Percentiles rank a stretch among this genome's conserved stretches.
These are phyloP conservation scores for Phytophthora nicotianae DNA, from an alignment of 352 stramenopile species.

Conservation along the genomic window DNA sequence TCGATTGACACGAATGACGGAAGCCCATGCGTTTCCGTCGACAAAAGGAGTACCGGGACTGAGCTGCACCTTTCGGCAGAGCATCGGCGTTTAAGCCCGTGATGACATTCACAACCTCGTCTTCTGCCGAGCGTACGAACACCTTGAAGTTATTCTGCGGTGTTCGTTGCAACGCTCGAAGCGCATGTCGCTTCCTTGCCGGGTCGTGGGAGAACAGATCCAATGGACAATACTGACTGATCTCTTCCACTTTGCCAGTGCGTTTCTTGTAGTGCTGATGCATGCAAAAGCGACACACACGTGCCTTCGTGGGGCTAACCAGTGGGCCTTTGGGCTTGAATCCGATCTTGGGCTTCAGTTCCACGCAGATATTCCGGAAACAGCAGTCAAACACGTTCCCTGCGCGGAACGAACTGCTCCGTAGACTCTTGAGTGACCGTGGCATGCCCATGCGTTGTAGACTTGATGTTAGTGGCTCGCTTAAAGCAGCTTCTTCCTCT, in stretches of 20 bases:
- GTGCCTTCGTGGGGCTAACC: conserved; percentile 61
- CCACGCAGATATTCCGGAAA: conserved; percentile 86
- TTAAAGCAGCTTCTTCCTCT: conserved; percentile 21
- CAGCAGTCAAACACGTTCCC: conserved; percentile 85
- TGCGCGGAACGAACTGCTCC: conserved; percentile 45
- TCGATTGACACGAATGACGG: conserved; percentile 75
- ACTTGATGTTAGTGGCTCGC: conserved; percentile 16
- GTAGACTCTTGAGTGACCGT: conserved; percentile 22
- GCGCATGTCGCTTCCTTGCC: conserved; percentile 55
- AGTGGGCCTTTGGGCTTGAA: conserved; percentile 71
- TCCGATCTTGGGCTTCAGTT: conserved; percentile 89
- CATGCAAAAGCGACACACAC: conserved; percentile 88
- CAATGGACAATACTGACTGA: conserved; percentile 85
- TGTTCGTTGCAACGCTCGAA: conserved; percentile 73
- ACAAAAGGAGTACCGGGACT: conserved; percentile 73
- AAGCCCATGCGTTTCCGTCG: conserved; percentile 78
- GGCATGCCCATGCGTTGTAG: conserved; percentile 1
- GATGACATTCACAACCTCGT: conserved; percentile 82
- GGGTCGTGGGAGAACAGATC: conserved; percentile 81
- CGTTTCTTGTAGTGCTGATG: conserved; percentile 87
- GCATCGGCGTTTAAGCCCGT: conserved; percentile 72
- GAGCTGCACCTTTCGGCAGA: conserved; percentile 67
- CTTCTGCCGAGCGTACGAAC: conserved; percentile 82
- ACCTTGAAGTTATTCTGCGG: conserved; percentile 93
- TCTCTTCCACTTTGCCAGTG: conserved; percentile 75